phyloP scores from a whole-genome alignment of 495 filamentous ascomycete species.

The Aspergillus saccharolyticus region DNA sequence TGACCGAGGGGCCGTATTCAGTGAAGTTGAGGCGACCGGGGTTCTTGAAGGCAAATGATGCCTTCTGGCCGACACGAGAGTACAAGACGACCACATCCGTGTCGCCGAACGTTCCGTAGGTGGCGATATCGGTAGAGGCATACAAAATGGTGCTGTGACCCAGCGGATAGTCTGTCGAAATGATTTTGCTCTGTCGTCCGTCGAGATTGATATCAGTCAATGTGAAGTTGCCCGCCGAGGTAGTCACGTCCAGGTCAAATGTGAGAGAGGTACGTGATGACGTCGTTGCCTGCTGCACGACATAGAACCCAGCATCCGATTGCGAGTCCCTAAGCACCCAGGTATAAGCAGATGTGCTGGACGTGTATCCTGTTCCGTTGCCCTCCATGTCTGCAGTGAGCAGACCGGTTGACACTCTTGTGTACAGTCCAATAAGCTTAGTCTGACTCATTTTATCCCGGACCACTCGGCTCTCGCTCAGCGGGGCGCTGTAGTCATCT shows the following conservation, averaged over 20 bases:
- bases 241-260: conserved; percentile 55
- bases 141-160: conserved; percentile 54
- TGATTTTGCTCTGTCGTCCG: conserved; percentile 67
- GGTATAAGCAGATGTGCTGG: conserved; percentile 39
- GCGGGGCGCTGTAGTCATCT: conserved; percentile 60
- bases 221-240: conserved; percentile 44
- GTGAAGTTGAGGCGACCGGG: conserved; percentile 37
- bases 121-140: conserved; percentile 66
- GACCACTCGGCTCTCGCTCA: conserved; percentile 43
- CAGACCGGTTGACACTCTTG: conserved; percentile 49
- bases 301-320: conserved; percentile 54
- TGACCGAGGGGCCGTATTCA: conserved; percentile 36
- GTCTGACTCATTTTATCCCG: conserved; percentile 47
- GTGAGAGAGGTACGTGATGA: conserved; percentile 44
- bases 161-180: conserved; percentile 66
- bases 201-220: conserved; percentile 60
- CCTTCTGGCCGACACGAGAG: conserved; percentile 58
- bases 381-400: conserved; percentile 50
- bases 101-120: conserved; percentile 41
- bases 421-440: conserved; percentile 52
- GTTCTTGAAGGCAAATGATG: conserved; percentile 49
- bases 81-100: conserved; percentile 52
- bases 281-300: conserved; percentile 56
- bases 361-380: conserved; percentile 52
- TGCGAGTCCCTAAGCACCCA: conserved; percentile 52